phyloP scores from a whole-genome alignment of 306 rosid species.

The Senna siamea region DNA sequence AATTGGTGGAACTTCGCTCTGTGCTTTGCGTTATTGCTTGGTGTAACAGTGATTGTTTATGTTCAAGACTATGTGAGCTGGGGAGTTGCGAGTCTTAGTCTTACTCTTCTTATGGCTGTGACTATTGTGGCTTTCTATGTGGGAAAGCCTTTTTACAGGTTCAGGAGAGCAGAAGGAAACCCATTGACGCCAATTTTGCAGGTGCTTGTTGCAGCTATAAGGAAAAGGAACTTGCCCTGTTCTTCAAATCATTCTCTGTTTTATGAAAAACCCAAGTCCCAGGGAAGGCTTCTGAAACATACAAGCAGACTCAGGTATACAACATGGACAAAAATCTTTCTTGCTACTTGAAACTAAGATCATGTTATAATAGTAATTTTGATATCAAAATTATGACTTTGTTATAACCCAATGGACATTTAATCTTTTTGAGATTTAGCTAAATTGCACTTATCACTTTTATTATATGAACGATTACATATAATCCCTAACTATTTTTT shows the following conservation, averaged over 20 bases:
- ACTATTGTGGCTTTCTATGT: slow-evolving; percentile 38
- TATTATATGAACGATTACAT: too few species aligned
- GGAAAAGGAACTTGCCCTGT: slow-evolving; percentile 46
- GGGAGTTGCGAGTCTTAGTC: slow-evolving; percentile 49
- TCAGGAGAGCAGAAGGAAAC: slow-evolving; percentile 46
- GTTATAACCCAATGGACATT: too few species aligned
- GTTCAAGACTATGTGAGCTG: slow-evolving; percentile 50
- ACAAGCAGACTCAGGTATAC: slow-evolving; percentile 51
- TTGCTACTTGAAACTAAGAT: too few species aligned
- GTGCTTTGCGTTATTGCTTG: slow-evolving; percentile 43
- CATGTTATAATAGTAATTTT: too few species aligned
- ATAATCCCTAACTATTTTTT: too few species aligned
- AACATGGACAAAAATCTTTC: too few species aligned
- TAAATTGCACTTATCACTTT: too few species aligned
- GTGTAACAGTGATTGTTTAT: slow-evolving; percentile 49
- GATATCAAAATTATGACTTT: too few species aligned
- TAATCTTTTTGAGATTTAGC: too few species aligned
- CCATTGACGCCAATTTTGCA: slow-evolving; percentile 49
- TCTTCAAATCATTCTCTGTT: slow-evolving; percentile 45
- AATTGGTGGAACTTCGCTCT: slow-evolving; percentile 57
- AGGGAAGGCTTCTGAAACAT: slow-evolving; percentile 47
- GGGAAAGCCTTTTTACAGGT: slow-evolving; percentile 51
- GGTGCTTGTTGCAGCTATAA: slow-evolving; percentile 53
- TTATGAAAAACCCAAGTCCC: slow-evolving; percentile 45
- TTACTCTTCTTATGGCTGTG: slow-evolving; percentile 43